These are phyloP conservation scores for Thelephora ganbajun DNA, from an alignment of 768 basidiomycete species.

Conservation along the genomic window DNA sequence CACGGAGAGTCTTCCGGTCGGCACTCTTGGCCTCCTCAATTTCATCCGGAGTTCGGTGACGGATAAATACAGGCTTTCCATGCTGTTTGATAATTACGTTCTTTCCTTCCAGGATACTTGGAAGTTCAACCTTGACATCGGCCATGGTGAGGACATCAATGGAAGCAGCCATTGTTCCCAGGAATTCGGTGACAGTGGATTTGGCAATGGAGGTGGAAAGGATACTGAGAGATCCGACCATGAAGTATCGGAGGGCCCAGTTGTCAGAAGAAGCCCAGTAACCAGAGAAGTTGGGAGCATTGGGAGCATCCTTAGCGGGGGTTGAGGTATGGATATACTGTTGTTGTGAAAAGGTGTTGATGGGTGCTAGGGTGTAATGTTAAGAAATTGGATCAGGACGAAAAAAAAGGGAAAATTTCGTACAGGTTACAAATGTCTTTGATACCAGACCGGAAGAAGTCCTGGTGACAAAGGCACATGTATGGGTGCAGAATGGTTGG, in stretches of 20 bases:
- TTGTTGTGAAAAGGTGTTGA: slow-evolving; percentile 41
- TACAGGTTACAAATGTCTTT: slow-evolving; percentile 51
- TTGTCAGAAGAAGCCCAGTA: slow-evolving; percentile 68
- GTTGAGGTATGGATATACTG: slow-evolving; percentile 73
- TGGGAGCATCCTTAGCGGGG: slow-evolving; percentile 49
- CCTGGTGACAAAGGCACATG: slow-evolving; percentile 27
- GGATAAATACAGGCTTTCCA: no score
- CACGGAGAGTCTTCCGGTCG: slow-evolving; percentile 81
- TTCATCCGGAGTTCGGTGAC: no score
- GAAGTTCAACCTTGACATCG: slow-evolving; percentile 91
- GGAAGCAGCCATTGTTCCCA: slow-evolving; percentile 92
- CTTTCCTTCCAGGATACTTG: slow-evolving; percentile 89
- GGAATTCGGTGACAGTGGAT: slow-evolving; percentile 85
- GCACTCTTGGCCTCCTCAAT: no score
- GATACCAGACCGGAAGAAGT: slow-evolving; percentile 44
- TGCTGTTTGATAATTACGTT: no score
- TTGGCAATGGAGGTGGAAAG: slow-evolving; percentile 94
- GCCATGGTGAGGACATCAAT: slow-evolving; percentile 96
- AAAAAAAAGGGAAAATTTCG: slow-evolving; percentile 13
- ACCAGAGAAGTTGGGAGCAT: slow-evolving; percentile 79
- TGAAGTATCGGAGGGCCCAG: slow-evolving; percentile 76
- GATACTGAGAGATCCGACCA: slow-evolving; percentile 85
- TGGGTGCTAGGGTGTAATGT: slow-evolving; percentile 24
- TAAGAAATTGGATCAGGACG: not conserved
- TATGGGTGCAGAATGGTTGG: no score